These are phyloP conservation scores for Physcia stellaris DNA, from an alignment of 495 filamentous ascomycete species.

Conservation along the genomic window DNA sequence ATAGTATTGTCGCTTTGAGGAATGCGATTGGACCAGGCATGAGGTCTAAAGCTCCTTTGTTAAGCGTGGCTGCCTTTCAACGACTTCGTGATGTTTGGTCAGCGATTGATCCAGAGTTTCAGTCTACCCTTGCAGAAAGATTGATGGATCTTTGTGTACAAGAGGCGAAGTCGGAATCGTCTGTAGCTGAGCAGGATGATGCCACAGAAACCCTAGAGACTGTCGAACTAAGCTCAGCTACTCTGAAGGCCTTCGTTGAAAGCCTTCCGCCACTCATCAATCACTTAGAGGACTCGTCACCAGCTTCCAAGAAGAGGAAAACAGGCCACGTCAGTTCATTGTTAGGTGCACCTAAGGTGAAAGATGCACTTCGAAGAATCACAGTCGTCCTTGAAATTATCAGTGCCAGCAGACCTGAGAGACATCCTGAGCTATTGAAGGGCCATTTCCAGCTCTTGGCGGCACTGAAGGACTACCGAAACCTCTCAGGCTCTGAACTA, in stretches of 20 bases:
- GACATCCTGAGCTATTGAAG: conserved; percentile 57
- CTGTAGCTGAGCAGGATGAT: conserved; percentile 28
- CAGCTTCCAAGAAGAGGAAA: too few species aligned
- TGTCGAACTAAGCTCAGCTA: conserved; percentile 52
- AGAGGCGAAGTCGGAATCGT: conserved; percentile 7
- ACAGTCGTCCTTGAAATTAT: conserved; percentile 84
- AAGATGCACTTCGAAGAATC: conserved; percentile 50
- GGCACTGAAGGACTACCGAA: conserved; percentile 70
- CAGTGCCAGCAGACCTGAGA: conserved; percentile 57
- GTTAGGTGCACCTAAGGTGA: conserved; percentile 43
- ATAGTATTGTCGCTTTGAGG: conserved; percentile 48
- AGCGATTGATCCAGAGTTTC: conserved; percentile 49
- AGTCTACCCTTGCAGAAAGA: conserved; percentile 40
- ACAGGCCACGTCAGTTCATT: conserved; percentile 27
- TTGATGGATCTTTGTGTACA: conserved; percentile 42
- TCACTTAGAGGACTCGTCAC: too few species aligned
- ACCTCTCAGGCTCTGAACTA: conserved; percentile 57
- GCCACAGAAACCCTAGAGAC: conserved; percentile 54
- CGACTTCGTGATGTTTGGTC: conserved; percentile 58
- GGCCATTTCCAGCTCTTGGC: conserved; percentile 68
- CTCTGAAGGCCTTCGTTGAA: conserved; percentile 55
- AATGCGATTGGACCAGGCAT: conserved; percentile 35
- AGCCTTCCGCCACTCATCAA: conserved; percentile 56
- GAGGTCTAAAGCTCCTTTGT: conserved; percentile 26
- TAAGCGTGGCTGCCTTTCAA: conserved; percentile 47